A percentile compares a stretch with the other conserved stretches of the same genome.
Evolutionary conservation across 352 stramenopile genomes (phyloP).

Genomic region (Phytopythium boreale): DNA sequence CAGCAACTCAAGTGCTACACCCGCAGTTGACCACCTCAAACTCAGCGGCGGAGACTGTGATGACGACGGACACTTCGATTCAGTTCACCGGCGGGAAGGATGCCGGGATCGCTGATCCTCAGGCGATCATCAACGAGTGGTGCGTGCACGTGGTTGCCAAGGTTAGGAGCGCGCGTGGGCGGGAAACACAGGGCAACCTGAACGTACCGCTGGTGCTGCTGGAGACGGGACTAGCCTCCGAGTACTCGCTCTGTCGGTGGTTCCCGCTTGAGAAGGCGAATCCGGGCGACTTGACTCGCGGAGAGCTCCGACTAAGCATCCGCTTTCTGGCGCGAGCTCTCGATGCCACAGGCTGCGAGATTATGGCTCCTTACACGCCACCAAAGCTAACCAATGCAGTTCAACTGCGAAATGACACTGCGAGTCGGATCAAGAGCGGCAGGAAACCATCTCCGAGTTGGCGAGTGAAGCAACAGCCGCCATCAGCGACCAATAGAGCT

Average conservation of each 20-base stretch:
- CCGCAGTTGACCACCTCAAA: not conserved
- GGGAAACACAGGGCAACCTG: slow-evolving; percentile 9
- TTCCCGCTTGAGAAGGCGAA: slow-evolving; percentile 47
- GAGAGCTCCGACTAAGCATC: slow-evolving; percentile 41
- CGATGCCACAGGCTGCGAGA: slow-evolving; percentile 7
- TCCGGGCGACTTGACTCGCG: slow-evolving; percentile 27
- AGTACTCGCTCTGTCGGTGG: slow-evolving; percentile 53
- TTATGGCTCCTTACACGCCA: slow-evolving; percentile 34
- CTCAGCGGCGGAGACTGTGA: not conserved
- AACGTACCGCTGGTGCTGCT: slow-evolving; percentile 42
- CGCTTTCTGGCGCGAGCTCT: slow-evolving; percentile 29
- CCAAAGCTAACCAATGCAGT: not conserved
- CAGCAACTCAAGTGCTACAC: not conserved
- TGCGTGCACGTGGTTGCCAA: slow-evolving; percentile 16
- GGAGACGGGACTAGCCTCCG: slow-evolving; percentile 40
- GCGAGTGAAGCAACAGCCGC: not conserved
- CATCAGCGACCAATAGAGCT: not conserved
- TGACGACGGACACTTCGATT: not conserved
- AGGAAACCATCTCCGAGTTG: not conserved
- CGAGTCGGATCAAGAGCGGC: not conserved
- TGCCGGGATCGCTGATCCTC: slow-evolving; percentile 8
- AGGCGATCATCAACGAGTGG: slow-evolving; percentile 26
- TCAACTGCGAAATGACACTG: not conserved
- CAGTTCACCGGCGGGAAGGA: slow-evolving; percentile 9
- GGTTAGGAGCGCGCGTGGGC: not conserved